Percentiles rank a stretch among this genome's conserved stretches.
Conservation (phyloP, 176 grass and related monocot species). For the Oryza meyeriana region DNA sequence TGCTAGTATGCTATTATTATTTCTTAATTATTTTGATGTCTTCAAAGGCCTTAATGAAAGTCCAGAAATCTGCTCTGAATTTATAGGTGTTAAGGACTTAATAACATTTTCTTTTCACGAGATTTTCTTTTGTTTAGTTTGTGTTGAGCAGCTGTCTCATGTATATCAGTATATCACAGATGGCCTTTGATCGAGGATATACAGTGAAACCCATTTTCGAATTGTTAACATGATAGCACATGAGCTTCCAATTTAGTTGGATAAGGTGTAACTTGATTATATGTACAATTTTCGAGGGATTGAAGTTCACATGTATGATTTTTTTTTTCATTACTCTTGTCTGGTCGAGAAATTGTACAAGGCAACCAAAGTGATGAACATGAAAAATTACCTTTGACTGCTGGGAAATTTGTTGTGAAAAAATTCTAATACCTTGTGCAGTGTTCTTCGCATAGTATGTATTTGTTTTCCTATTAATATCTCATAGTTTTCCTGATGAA, state of each 20-base stretch:
- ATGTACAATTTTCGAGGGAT: background rate
- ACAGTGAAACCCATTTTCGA: background rate
- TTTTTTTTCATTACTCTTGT: background rate
- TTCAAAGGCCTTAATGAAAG: background rate
- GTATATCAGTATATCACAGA: background rate
- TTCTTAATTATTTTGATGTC: background rate
- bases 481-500: background rate
- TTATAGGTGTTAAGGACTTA: background rate
- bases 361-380: background rate
- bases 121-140: background rate
- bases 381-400: background rate
- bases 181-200: background rate
- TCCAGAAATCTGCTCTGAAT: background rate
- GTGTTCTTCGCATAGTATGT: background rate
- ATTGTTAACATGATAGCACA: background rate
- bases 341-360: background rate
- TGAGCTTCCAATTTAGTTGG: background rate
- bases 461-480: background rate
- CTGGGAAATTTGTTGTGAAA: background rate
- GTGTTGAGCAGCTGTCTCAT: background rate
- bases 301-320: background rate
- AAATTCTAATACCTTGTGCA: background rate
- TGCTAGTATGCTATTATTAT: background rate
- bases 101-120: conserved; percentile 3
- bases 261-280: background rate